Base-by-base conservation (phyloP, 371 early-diverging fungal species). In the Mucor lusitanicus region DNA sequence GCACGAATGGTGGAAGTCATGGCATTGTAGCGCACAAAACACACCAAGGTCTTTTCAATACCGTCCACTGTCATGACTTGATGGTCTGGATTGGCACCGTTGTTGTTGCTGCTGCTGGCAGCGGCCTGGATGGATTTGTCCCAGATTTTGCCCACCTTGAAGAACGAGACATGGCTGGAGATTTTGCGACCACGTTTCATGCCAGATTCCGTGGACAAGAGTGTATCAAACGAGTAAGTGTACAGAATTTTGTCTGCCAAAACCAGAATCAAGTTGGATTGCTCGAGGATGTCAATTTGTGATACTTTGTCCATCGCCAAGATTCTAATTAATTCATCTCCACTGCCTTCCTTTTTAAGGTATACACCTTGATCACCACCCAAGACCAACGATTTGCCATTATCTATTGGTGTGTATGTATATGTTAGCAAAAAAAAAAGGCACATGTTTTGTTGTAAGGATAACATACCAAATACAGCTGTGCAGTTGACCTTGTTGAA, bases 211-310 rank as follows among this genome's bases (percentile, higher is more conserved):
- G 78, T 72, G 0, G 84, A 76, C 15, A 88, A 70, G 27, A 91
- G 69, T 17, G 85, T 85, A 25, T 94, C 93, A 11, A 93, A 69
- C 19, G 94, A 89, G 65, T 88, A 95, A 4, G 91, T 85, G 48
- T 87, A 87, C 39, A 97, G 76, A 9, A 82, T 90, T 72, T 92
- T 92, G 69, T 95, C 97, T 60, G 95, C 88, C 15, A 96, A 81
- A 5, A 95, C 85, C 25, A 95, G 80, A 46, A 97, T 76, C 42
- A 92, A 79, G 21, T 88, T 89, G 63, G 86, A 85, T 23, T 88
- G 85, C 67, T 91, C 91, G 37, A 95, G 70, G 4, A 95, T 87
- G 67, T 95, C 95, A 48, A 97, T 86, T 74, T 96, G 95, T n/a
- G 86, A 82, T 15, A 96, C 90, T 67, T 89, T 89, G 53, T 95